A percentile compares a stretch with the other conserved stretches of the same genome.
Evolutionary conservation across 257 asterid genomes (phyloP).

Genomic region (Jacaranda copaia): DNA sequence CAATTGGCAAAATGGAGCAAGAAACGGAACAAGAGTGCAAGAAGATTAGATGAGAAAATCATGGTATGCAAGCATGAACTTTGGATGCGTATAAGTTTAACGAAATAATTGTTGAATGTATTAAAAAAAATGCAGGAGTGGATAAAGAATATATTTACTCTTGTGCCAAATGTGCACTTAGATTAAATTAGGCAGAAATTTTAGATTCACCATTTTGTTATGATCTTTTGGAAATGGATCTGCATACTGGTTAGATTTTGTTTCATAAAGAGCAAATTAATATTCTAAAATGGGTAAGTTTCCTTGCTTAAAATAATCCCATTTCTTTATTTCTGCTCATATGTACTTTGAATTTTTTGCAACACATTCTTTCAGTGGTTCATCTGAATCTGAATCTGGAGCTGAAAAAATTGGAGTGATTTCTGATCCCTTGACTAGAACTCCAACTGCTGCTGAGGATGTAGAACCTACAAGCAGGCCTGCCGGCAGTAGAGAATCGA

Average conservation of each 20-base stretch:
- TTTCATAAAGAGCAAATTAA: conserved; percentile 12
- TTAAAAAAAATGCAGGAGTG: background rate
- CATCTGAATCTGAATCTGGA: conserved; percentile 59
- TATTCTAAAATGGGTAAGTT: conserved; percentile 22
- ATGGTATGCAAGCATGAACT: conserved; percentile 2
- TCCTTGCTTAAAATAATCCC: conserved; percentile 31
- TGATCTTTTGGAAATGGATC: conserved; percentile 23
- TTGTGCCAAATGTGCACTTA: conserved; percentile 17
- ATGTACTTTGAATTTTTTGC: conserved; percentile 35
- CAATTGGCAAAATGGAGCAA: conserved; percentile 16
- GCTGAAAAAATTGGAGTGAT: conserved; percentile 46
- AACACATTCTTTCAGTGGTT: conserved; percentile 53
- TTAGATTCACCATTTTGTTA: conserved; percentile 23
- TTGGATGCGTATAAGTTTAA: conserved; percentile 4
- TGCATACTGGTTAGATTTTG: background rate
- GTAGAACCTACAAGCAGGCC: conserved; percentile 49
- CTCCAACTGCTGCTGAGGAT: conserved; percentile 52
- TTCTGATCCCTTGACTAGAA: conserved; percentile 44
- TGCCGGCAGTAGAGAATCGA: conserved; percentile 48
- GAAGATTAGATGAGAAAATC: conserved; percentile 28
- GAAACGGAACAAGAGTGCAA: conserved; percentile 20
- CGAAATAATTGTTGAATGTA: conserved; percentile 20
- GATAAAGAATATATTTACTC: background rate
- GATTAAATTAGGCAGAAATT: conserved; percentile 18
- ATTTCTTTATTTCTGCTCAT: conserved; percentile 26